Conservation (phyloP, 148 eudicot species). For the Oxyria digyna region DNA sequence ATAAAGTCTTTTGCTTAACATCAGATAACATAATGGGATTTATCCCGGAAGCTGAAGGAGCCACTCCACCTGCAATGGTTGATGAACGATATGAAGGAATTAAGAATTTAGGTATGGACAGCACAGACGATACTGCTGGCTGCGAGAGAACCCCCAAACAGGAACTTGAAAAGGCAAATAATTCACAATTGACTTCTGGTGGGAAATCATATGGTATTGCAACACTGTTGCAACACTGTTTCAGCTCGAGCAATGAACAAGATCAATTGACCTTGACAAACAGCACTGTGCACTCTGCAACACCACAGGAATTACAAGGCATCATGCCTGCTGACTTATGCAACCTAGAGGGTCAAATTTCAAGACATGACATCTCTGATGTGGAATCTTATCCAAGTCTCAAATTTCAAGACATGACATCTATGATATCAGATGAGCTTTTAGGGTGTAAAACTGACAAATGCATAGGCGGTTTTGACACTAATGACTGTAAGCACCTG, state of each 20-base stretch:
- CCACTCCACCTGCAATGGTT: neutral
- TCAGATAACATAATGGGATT: neutral
- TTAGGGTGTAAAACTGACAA: neutral
- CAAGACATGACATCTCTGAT: neutral
- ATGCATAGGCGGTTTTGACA: neutral
- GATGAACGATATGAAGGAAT: neutral
- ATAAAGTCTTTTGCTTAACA: neutral
- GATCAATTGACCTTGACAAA: neutral
- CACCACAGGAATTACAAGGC: neutral
- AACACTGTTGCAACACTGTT: neutral
- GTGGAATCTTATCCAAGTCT: neutral
- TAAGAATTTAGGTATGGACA: neutral
- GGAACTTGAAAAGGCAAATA: neutral
- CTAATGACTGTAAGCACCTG: neutral
- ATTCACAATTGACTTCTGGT: neutral
- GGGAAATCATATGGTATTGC: neutral
- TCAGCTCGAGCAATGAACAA: neutral
- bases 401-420: too few species aligned
- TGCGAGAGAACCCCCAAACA: neutral
- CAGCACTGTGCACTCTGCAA: too few species aligned
- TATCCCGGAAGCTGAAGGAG: neutral
- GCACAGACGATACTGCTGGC: neutral
- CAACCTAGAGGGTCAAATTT: neutral
- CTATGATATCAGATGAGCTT: neutral
- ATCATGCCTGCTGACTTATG: neutral